phyloP scores from a whole-genome alignment of 129 eudicot species.

The Tagetes patula region DNA sequence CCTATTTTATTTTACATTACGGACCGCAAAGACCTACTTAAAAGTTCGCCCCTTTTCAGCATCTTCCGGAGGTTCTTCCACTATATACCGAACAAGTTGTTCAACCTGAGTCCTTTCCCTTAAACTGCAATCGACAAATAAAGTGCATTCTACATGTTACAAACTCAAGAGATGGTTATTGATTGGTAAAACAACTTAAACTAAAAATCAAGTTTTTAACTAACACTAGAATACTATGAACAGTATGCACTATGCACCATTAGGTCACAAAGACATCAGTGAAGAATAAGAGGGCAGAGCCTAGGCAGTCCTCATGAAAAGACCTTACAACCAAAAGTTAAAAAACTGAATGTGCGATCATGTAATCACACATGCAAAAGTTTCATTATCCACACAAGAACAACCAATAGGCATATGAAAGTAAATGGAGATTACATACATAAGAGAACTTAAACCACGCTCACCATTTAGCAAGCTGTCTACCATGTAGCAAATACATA shows the following conservation, averaged over 20 bases:
- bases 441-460: background rate
- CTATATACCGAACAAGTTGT: slow-evolving; percentile 74
- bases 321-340: background rate
- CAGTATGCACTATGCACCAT: slow-evolving; percentile 3
- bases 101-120: slow-evolving; percentile 74
- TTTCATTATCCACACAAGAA: background rate
- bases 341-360: background rate
- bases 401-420: slow-evolving; percentile 11
- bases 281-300: background rate
- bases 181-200: background rate
- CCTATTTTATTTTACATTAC: slow-evolving; percentile 11
- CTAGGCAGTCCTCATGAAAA: background rate
- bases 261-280: background rate
- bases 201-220: slow-evolving; percentile 3
- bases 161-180: slow-evolving; percentile 7
- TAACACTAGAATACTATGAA: slow-evolving; percentile 13
- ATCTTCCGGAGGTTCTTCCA: slow-evolving; percentile 89
- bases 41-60: slow-evolving; percentile 71
- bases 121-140: slow-evolving; percentile 50
- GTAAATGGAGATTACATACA: background rate
- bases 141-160: background rate
- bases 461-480: background rate
- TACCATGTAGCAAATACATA: slow-evolving; percentile 1
- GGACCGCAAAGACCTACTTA: slow-evolving; percentile 53
- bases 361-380: slow-evolving; percentile 1